Percentiles rank a stretch among this genome's conserved stretches.
Evolutionary conservation across 345 rosid genomes (phyloP).

Genomic region (Conringia planisiliqua): DNA sequence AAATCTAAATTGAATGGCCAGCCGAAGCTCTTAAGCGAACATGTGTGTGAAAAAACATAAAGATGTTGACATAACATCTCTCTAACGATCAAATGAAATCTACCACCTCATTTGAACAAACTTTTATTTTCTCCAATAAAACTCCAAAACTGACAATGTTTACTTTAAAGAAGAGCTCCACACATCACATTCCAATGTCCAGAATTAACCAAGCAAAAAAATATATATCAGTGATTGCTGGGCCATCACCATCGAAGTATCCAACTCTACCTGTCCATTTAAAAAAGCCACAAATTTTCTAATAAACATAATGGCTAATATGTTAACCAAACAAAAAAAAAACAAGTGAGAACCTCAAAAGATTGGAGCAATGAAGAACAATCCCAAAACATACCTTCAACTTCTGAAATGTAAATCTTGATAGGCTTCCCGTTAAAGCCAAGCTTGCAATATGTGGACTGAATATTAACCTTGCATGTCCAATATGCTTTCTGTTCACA

Average conservation of each 20-base stretch:
- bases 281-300: too few species aligned
- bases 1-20: too few species aligned
- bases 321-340: too few species aligned
- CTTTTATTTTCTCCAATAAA: neutral
- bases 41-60: neutral
- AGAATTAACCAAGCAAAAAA: conserved; percentile 5
- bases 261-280: neutral
- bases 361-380: too few species aligned
- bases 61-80: neutral
- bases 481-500: too few species aligned
- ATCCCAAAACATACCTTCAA: too few species aligned
- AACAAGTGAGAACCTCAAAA: too few species aligned
- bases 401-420: too few species aligned
- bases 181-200: conserved; percentile 6
- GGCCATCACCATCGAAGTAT: neutral
- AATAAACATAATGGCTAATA: neutral
- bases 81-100: neutral
- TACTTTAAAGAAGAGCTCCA: neutral
- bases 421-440: too few species aligned
- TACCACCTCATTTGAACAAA: neutral
- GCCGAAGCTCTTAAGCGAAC: too few species aligned
- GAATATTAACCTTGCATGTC: too few species aligned
- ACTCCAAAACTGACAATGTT: neutral
- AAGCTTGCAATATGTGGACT: too few species aligned
- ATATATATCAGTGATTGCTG: neutral